These are phyloP conservation scores for Lotmaria passim DNA, from an alignment of 208 protist species.

Conservation along the genomic window DNA sequence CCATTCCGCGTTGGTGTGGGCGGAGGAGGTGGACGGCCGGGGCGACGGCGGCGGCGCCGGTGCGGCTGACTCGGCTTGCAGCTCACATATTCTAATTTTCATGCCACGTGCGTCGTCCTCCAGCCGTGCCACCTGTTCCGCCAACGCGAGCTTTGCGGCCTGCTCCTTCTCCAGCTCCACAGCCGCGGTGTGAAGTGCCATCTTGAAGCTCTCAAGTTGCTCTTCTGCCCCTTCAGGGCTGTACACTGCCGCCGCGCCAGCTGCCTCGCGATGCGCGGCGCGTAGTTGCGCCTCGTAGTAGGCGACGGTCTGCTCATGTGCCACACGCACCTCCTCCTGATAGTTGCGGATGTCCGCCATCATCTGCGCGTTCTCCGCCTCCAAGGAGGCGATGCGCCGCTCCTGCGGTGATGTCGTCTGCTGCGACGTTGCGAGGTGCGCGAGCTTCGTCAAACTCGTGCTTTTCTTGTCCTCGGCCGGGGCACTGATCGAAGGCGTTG, in stretches of 20 bases:
- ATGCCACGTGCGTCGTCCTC: background rate
- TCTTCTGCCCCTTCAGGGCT: background rate
- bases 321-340: conserved; percentile 41
- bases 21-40: too few relatives aligned
- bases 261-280: conserved; percentile 3
- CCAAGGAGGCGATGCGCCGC: conserved; percentile 26
- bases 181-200: background rate
- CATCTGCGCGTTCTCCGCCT: conserved; percentile 41
- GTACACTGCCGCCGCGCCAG: background rate
- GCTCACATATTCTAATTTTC: background rate
- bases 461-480: too few relatives aligned
- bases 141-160: background rate
- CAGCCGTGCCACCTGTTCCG: conserved; percentile 6
- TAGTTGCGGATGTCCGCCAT: conserved; percentile 34
- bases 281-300: conserved; percentile 53
- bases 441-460: too few relatives aligned
- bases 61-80: background rate
- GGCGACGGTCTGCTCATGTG: conserved; percentile 43
- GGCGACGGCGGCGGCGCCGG: background rate
- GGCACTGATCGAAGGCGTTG: too few relatives aligned
- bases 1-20: conserved; percentile 10
- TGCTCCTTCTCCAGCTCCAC: conserved; percentile 16
- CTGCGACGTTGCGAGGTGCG: too few relatives aligned
- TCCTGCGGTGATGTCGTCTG: too few relatives aligned
- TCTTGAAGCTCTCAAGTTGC: conserved; percentile 9